Conservation (phyloP, 2,329 filamentous ascomycete species). For the Trichoderma atrobrunneum region DNA sequence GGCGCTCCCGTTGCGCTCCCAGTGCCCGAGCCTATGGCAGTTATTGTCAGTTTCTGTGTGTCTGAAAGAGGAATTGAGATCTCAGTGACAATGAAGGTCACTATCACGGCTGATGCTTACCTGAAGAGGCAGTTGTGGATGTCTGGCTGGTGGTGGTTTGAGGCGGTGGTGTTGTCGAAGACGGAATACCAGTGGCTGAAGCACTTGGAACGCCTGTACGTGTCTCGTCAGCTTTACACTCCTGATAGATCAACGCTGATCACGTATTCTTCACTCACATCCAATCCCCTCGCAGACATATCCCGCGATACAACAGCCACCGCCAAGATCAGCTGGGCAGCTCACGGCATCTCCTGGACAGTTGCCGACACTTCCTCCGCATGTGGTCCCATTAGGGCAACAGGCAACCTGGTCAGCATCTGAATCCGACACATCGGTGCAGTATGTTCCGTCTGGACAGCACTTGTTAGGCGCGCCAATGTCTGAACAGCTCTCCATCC, state of each 20-base stretch:
- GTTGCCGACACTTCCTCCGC: slow-evolving; percentile 59
- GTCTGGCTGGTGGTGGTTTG: slow-evolving; percentile 39
- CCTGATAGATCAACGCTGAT: not conserved
- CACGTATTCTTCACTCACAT: slow-evolving; percentile 51
- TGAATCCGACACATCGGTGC: slow-evolving; percentile 61
- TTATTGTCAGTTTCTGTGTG: slow-evolving; percentile 37
- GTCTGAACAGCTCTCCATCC: slow-evolving; percentile 61
- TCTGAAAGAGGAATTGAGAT: slow-evolving; percentile 37
- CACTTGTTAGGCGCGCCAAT: slow-evolving; percentile 70
- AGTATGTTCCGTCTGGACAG: slow-evolving; percentile 64
- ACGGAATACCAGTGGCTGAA: slow-evolving; percentile 28
- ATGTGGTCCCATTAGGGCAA: slow-evolving; percentile 64
- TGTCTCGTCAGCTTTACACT: not conserved
- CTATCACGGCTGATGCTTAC: slow-evolving; percentile 42
- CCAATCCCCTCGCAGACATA: slow-evolving; percentile 68
- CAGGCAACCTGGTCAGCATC: slow-evolving; percentile 69
- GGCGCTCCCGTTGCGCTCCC: slow-evolving; percentile 38
- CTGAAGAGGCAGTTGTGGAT: slow-evolving; percentile 36
- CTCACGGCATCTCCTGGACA: slow-evolving; percentile 62
- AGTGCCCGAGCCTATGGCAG: slow-evolving; percentile 39
- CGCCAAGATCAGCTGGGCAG: slow-evolving; percentile 63
- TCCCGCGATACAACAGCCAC: slow-evolving; percentile 73
- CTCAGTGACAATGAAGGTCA: slow-evolving; percentile 41
- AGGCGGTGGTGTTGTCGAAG: slow-evolving; percentile 21
- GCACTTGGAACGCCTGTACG: slow-evolving; percentile 34